phyloP scores from a whole-genome alignment of 1,284 basidiomycete genomes.

The Irpex sp. region DNA sequence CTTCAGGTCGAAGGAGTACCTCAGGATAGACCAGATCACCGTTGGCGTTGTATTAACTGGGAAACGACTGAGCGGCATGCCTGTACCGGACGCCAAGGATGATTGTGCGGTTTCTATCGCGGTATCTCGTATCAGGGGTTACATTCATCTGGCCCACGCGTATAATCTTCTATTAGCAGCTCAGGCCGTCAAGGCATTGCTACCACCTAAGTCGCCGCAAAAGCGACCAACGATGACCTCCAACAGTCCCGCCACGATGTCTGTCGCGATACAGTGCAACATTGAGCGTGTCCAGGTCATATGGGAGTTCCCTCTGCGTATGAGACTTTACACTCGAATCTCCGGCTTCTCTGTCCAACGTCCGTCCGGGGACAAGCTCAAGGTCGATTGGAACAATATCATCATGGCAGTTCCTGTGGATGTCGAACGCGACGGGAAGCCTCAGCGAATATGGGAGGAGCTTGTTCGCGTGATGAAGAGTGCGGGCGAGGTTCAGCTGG shows the following conservation, averaged over 20 bases:
- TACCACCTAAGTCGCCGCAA: conserved; percentile 16
- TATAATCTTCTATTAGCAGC: conserved; percentile 71
- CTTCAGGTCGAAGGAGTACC: conserved; percentile 38
- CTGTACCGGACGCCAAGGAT: conserved; percentile 16
- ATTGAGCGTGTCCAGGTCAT: conserved; percentile 37
- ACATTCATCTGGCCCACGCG: conserved; percentile 51
- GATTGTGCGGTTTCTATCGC: conserved; percentile 18
- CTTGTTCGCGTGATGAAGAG: conserved; percentile 61
- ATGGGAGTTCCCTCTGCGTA: conserved; percentile 39
- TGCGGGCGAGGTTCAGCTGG: conserved; percentile 31
- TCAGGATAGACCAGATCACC: conserved; percentile 37
- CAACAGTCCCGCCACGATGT: conserved; percentile 14
- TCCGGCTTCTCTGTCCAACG: conserved; percentile 33
- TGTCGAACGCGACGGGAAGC: conserved; percentile 30
- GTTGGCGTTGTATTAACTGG: conserved; percentile 34
- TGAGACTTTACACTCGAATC: conserved; percentile 42
- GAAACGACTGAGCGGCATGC: conserved; percentile 17
- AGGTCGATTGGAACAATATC: conserved; percentile 30
- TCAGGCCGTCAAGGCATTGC: conserved; percentile 45
- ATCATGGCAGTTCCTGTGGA: conserved; percentile 38
- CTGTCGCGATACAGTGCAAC: conserved; percentile 25
- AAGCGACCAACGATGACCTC: not conserved
- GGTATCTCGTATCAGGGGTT: conserved; percentile 16
- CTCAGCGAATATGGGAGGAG: conserved; percentile 70
- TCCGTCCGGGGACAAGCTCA: conserved; percentile 12